These are phyloP conservation scores for Aspergillus alliaceus DNA, from an alignment of 2,329 filamentous ascomycete genomes.

Conservation along the genomic window DNA sequence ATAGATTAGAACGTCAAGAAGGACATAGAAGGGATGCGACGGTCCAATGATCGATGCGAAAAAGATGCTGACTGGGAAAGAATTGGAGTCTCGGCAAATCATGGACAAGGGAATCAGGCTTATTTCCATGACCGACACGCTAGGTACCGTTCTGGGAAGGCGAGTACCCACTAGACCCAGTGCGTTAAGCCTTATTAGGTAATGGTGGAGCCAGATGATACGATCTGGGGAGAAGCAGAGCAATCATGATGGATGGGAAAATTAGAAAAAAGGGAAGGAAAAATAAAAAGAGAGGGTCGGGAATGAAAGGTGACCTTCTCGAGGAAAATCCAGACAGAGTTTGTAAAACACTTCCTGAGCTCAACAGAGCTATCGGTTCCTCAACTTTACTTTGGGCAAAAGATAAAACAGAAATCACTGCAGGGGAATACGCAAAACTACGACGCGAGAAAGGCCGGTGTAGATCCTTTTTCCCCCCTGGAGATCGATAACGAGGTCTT, in stretches of 20 bases:
- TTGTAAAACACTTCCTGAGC: no score
- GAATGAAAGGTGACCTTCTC: not conserved
- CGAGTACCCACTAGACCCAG: constrained; percentile 18
- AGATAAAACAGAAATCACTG: not conserved
- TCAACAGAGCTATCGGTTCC: not conserved
- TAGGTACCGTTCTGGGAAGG: constrained; percentile 21
- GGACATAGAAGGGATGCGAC: not conserved
- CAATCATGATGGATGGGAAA: constrained; percentile 1
- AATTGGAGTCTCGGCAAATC: constrained; percentile 20
- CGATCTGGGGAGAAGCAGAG: constrained; percentile 28
- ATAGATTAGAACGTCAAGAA: constrained; percentile 3
- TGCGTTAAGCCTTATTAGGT: constrained; percentile 26
- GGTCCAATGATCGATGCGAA: constrained; percentile 13
- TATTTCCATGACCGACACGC: constrained; percentile 23
- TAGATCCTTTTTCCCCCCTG: constrained; percentile 16
- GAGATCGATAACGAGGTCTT: constrained; percentile 22
- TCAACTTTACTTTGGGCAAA: not conserved
- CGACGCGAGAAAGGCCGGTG: constrained; percentile 13
- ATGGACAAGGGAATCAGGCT: constrained; percentile 22
- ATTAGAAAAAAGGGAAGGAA: constrained; percentile 3
- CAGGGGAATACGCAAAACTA: constrained; percentile 1
- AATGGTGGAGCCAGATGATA: constrained; percentile 27
- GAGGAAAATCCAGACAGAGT: no score
- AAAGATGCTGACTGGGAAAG: constrained; percentile 21
- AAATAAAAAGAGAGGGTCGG: constrained; percentile 8